A percentile compares a stretch with the other conserved stretches of the same genome.
Conservation (phyloP, 2,329 filamentous ascomycete species). For the Magnaporthiopsis incrustans region DNA sequence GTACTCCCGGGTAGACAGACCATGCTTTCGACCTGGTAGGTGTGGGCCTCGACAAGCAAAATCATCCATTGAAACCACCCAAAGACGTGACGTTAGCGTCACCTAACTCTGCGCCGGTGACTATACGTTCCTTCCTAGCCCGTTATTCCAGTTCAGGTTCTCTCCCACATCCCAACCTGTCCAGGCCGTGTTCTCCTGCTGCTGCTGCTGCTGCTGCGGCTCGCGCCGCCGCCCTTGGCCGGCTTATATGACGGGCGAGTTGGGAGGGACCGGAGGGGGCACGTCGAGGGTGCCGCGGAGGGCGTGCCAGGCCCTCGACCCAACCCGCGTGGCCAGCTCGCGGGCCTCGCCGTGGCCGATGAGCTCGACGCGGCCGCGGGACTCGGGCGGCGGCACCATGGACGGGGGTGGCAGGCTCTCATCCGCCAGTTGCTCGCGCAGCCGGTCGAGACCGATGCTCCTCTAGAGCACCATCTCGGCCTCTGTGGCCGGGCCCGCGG, state of each 20-base stretch:
- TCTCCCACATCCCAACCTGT: too few relatives aligned
- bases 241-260: background rate
- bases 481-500: background rate
- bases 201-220: too few relatives aligned
- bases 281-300: background rate
- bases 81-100: background rate
- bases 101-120: background rate
- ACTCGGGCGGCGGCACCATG: conserved; percentile 3
- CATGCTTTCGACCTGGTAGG: too few relatives aligned
- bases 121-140: too few relatives aligned
- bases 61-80: background rate
- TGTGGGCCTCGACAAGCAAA: too few relatives aligned
- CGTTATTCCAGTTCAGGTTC: background rate
- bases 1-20: too few relatives aligned
- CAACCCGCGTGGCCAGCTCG: background rate
- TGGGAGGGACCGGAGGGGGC: background rate
- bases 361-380: background rate
- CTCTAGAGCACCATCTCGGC: background rate
- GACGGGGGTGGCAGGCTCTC: background rate
- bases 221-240: background rate
- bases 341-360: background rate
- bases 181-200: too few relatives aligned
- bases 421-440: background rate
- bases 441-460: background rate
- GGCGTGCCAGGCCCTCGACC: conserved; percentile 10